Evolutionary conservation across 306 rosid species (phyloP).

Genomic region (Canavalia gladiata): DNA sequence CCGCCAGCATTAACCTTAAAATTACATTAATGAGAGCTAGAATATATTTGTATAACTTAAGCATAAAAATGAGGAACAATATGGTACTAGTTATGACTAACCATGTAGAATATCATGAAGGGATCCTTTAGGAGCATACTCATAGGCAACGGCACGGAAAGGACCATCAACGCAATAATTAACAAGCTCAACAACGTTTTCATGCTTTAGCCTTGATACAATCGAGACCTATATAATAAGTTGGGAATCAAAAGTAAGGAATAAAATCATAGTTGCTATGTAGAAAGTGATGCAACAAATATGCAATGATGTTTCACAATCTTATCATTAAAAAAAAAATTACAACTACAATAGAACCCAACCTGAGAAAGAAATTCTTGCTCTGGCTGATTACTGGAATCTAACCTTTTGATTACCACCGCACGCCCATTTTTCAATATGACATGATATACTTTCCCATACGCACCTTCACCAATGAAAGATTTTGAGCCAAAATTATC

Average conservation of each 20-base stretch:
- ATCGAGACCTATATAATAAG: slow-evolving; percentile 63
- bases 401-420: slow-evolving; percentile 82
- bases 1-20: slow-evolving; percentile 20
- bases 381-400: slow-evolving; percentile 75
- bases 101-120: slow-evolving; percentile 87
- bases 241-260: slow-evolving; percentile 12
- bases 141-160: slow-evolving; percentile 75
- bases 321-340: not conserved
- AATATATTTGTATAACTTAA: slow-evolving; percentile 12
- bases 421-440: slow-evolving; percentile 61
- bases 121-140: slow-evolving; percentile 83
- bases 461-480: slow-evolving; percentile 86
- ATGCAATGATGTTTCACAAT: not conserved
- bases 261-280: not conserved
- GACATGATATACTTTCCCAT: slow-evolving; percentile 77
- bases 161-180: slow-evolving; percentile 79
- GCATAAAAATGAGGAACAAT: slow-evolving; percentile 14
- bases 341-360: not conserved
- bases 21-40: slow-evolving; percentile 1
- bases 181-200: slow-evolving; percentile 71
- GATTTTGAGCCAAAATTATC: slow-evolving; percentile 73
- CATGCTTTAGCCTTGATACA: slow-evolving; percentile 85
- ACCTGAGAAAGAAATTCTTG: slow-evolving; percentile 88
- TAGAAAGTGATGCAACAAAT: slow-evolving; percentile 23
- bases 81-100: slow-evolving; percentile 39